These are phyloP conservation scores for Cladophialophora exuberans DNA, from an alignment of 2,329 filamentous ascomycete species.

Conservation along the genomic window DNA sequence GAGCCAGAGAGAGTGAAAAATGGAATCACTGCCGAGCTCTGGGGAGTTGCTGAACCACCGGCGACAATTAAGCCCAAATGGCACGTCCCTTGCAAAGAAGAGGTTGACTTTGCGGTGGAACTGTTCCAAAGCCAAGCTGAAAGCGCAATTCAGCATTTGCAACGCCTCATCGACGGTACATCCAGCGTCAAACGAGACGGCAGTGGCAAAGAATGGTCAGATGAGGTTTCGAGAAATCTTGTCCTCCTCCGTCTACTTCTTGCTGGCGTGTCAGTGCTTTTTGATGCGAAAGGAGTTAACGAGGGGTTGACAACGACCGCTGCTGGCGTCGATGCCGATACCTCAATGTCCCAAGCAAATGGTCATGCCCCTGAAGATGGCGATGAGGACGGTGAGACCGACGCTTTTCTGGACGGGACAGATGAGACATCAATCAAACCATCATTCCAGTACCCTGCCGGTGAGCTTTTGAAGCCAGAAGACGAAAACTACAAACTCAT, in stretches of 20 bases:
- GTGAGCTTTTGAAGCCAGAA: slow-evolving; percentile 72
- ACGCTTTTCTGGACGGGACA: slow-evolving; percentile 59
- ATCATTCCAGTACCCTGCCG: slow-evolving; percentile 85
- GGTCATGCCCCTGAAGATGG: slow-evolving; percentile 34
- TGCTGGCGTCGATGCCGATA: slow-evolving; percentile 39
- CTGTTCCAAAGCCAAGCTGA: slow-evolving; percentile 84
- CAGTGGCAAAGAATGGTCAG: slow-evolving; percentile 98
- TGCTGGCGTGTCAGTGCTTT: slow-evolving; percentile 85
- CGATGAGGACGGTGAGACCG: slow-evolving; percentile 44
- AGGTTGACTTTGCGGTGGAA: slow-evolving; percentile 86
- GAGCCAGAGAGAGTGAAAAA: slow-evolving; percentile 73
- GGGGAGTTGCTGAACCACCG: slow-evolving; percentile 77
- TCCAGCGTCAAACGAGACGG: slow-evolving; percentile 86
- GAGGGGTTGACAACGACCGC: slow-evolving; percentile 52
- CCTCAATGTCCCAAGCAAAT: slow-evolving; percentile 51
- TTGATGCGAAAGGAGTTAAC: slow-evolving; percentile 76
- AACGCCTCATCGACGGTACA: slow-evolving; percentile 77
- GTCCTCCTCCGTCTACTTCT: slow-evolving; percentile 86
- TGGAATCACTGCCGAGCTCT: slow-evolving; percentile 77
- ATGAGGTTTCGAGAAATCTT: slow-evolving; percentile 89
- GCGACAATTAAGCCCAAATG: slow-evolving; percentile 78
- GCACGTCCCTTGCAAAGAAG: slow-evolving; percentile 80
- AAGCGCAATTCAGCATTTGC: slow-evolving; percentile 73
- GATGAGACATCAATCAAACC: slow-evolving; percentile 69
- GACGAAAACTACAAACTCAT: slow-evolving; percentile 73